phyloP scores from a whole-genome alignment of 129 eudicot genomes.

The Saposhnikovia divaricata region DNA sequence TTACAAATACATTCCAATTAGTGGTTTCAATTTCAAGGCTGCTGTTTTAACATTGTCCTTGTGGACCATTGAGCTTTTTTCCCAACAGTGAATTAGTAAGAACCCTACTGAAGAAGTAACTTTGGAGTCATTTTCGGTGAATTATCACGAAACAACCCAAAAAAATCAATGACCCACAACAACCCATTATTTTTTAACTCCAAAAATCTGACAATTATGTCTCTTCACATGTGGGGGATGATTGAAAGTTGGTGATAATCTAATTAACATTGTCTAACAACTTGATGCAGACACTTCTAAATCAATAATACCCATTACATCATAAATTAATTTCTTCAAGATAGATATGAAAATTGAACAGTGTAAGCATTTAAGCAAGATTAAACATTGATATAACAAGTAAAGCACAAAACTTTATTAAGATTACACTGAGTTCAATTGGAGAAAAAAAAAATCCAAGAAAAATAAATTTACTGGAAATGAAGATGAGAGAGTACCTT shows the following conservation, averaged over 20 bases:
- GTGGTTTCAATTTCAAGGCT: neutral
- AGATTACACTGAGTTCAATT: neutral
- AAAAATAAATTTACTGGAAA: neutral
- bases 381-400: neutral
- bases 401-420: neutral
- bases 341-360: neutral
- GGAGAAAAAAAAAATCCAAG: neutral
- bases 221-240: conserved; percentile 1
- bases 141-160: conserved; percentile 2
- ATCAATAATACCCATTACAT: neutral
- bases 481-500: neutral
- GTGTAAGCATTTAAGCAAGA: neutral
- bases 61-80: conserved; percentile 9
- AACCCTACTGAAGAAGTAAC: conserved; percentile 7
- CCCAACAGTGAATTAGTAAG: neutral
- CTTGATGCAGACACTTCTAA: neutral
- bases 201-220: neutral
- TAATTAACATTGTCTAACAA: conserved; percentile 10
- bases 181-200: neutral
- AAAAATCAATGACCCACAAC: neutral
- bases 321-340: neutral
- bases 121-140: neutral
- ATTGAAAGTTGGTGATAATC: conserved; percentile 1
- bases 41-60: neutral
- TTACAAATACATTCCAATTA: neutral